These are phyloP conservation scores for Fusarium domesticum DNA, from an alignment of 2,329 filamentous ascomycete species.

Conservation along the genomic window DNA sequence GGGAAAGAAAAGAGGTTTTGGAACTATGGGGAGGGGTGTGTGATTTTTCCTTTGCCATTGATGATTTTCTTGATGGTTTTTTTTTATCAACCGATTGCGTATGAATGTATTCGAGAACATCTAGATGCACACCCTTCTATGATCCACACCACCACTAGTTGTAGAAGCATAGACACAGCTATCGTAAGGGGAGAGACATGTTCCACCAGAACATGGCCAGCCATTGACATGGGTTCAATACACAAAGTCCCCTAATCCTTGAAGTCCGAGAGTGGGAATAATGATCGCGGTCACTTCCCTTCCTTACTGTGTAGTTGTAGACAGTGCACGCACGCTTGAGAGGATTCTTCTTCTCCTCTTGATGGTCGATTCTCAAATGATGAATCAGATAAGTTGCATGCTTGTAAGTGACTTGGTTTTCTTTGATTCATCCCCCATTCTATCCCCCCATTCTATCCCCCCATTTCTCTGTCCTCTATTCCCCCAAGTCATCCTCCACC, in stretches of 20 bases:
- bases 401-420: too few species aligned
- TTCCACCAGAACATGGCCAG: too few species aligned
- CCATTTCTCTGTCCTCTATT: too few species aligned
- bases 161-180: too few species aligned
- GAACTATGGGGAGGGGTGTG: not conserved
- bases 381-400: too few species aligned
- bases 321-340: too few species aligned
- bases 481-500: too few species aligned
- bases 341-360: not conserved
- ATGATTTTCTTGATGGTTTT: not conserved
- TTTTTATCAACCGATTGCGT: not conserved
- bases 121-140: not conserved
- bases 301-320: too few species aligned
- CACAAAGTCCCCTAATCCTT: constrained; percentile 3
- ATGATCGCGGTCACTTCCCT: constrained; percentile 12
- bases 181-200: too few species aligned
- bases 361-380: not conserved
- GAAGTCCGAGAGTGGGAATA: constrained; percentile 21
- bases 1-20: not conserved
- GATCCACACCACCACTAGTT: not conserved
- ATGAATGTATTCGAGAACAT: not conserved
- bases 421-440: too few species aligned
- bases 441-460: too few species aligned
- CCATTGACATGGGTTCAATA: constrained; percentile 8
- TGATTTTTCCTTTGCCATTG: not conserved